Evolutionary conservation across 805 yeast genomes (phyloP).

Genomic region (Saturnispora kantuleensis): DNA sequence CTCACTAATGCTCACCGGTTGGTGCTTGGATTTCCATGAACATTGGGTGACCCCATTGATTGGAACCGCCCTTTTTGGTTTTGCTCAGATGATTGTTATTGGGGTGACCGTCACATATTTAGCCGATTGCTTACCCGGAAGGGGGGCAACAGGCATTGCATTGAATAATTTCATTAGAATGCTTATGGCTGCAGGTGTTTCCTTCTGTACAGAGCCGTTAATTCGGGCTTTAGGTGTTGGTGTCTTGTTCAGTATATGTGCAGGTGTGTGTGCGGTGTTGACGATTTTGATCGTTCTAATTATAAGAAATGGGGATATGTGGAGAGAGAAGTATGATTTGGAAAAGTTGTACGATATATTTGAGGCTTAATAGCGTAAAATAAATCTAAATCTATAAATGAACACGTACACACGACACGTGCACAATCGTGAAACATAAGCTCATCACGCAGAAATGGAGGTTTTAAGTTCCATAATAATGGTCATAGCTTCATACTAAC

Average conservation of each 20-base stretch:
- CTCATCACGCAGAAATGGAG: no score
- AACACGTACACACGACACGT: not conserved
- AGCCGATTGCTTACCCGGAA: constrained; percentile 77
- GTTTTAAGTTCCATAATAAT: no score
- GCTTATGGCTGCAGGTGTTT: constrained; percentile 64
- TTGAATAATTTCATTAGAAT: constrained; percentile 67
- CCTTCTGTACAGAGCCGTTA: constrained; percentile 67
- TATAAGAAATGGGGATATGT: constrained; percentile 46
- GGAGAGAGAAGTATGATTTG: constrained; percentile 56
- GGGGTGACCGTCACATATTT: constrained; percentile 74
- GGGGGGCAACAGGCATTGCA: constrained; percentile 86
- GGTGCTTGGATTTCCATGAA: constrained; percentile 59
- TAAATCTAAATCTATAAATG: not conserved
- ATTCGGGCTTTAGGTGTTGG: constrained; percentile 61
- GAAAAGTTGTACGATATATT: constrained; percentile 45
- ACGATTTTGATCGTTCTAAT: constrained; percentile 35
- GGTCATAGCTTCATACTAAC: no score
- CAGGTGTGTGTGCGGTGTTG: constrained; percentile 43
- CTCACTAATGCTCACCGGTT: constrained; percentile 66
- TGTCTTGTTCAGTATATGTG: constrained; percentile 54
- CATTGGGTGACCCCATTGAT: constrained; percentile 75
- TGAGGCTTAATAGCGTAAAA: constrained; percentile 13
- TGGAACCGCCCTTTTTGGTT: constrained; percentile 76
- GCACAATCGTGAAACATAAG: no score
- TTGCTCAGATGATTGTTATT: constrained; percentile 74